These are phyloP conservation scores for Cyberlindnera bimundalis DNA, from an alignment of 805 yeast species.

Conservation along the genomic window DNA sequence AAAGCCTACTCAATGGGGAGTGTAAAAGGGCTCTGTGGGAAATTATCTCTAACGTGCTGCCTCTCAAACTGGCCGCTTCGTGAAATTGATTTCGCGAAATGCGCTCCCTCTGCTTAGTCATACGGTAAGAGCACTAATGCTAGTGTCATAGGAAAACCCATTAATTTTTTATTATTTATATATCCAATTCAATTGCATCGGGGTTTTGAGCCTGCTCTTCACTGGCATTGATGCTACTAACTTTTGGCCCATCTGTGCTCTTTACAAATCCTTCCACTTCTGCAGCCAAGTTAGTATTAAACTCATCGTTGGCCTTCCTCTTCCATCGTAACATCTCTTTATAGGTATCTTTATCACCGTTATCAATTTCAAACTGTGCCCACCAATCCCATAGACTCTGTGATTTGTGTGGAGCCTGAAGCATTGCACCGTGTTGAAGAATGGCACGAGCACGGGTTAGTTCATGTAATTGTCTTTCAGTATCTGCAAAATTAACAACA, in stretches of 20 bases:
- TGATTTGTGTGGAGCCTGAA: constrained; percentile 34
- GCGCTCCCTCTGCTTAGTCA: background rate
- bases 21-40: no score
- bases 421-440: constrained; percentile 49
- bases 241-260: constrained; percentile 35
- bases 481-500: constrained; percentile 49
- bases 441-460: constrained; percentile 60
- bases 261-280: constrained; percentile 49
- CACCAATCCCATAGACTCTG: constrained; percentile 58
- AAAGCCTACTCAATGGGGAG: no score
- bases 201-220: constrained; percentile 38
- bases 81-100: background rate
- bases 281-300: constrained; percentile 29
- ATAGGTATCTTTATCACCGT: constrained; percentile 69
- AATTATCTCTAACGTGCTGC: no score
- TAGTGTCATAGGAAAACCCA: no score
- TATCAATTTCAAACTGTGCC: constrained; percentile 67
- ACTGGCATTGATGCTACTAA: constrained; percentile 25
- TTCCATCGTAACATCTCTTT: constrained; percentile 69
- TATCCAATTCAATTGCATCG: constrained; percentile 58
- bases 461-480: constrained; percentile 56
- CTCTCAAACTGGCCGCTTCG: no score
- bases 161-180: constrained; percentile 23
- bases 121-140: no score
- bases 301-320: constrained; percentile 35